phyloP scores from a whole-genome alignment of 73 alveolate species.

The Breviolum minutum region DNA sequence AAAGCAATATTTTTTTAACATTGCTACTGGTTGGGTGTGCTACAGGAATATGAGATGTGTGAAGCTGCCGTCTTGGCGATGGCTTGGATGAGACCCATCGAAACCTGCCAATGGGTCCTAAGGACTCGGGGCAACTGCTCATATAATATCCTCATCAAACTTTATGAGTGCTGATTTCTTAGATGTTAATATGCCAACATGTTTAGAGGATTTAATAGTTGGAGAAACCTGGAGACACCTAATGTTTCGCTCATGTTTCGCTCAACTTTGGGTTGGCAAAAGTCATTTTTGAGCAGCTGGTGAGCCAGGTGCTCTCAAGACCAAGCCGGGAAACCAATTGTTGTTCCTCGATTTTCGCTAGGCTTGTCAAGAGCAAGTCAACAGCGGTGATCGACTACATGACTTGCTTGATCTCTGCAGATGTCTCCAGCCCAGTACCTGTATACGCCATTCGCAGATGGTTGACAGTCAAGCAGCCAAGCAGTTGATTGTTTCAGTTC shows the following conservation, averaged over 20 bases:
- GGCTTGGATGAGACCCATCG: too few species aligned
- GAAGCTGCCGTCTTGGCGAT: too few species aligned
- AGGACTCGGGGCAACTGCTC: too few species aligned
- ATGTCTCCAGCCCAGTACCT: background rate
- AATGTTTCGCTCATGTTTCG: background rate
- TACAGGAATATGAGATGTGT: too few species aligned
- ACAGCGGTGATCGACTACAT: slow-evolving; percentile 57
- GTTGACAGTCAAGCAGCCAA: background rate
- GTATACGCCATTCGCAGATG: too few species aligned
- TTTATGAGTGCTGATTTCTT: too few species aligned
- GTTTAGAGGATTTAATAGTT: background rate
- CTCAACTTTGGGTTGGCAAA: background rate
- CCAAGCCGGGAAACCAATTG: background rate
- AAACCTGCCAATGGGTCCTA: too few species aligned
- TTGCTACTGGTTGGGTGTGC: too few species aligned
- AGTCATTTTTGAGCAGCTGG: background rate
- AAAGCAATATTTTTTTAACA: too few species aligned
- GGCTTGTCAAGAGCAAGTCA: slow-evolving; percentile 28
- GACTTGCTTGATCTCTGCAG: slow-evolving; percentile 22
- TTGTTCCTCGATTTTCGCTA: background rate
- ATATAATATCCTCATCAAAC: too few species aligned
- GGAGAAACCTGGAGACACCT: background rate
- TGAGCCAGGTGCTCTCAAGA: background rate
- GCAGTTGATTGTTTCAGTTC: background rate
- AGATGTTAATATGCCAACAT: too few species aligned